Conservation (phyloP, 2,329 filamentous ascomycete species). For the Aureobasidium sp. region DNA sequence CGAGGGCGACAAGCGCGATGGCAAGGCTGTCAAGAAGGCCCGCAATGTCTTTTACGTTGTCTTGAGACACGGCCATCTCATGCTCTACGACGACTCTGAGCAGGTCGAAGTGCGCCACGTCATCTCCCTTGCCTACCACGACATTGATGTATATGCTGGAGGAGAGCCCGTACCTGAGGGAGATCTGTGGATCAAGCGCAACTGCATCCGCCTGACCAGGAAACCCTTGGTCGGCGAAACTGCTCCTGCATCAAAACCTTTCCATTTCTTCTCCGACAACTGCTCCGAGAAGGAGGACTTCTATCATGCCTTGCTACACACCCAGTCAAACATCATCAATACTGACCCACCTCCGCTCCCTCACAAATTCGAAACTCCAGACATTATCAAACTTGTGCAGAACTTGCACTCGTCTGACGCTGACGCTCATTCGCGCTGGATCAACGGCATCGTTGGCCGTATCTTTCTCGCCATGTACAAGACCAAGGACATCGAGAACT, state of each 20-base stretch:
- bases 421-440: conserved; percentile 81
- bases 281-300: conserved; percentile 97
- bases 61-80: conserved; percentile 83
- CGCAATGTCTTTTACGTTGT: conserved; percentile 93
- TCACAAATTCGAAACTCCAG: conserved; percentile 70
- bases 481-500: conserved; percentile 71
- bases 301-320: conserved; percentile 84
- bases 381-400: conserved; percentile 86
- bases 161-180: conserved; percentile 65
- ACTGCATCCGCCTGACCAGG: conserved; percentile 75
- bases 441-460: conserved; percentile 85
- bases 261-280: conserved; percentile 91
- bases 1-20: conserved; percentile 44
- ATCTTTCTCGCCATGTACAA: conserved; percentile 84
- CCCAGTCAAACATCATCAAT: conserved; percentile 64
- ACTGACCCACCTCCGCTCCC: conserved; percentile 58
- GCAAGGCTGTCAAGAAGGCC: conserved; percentile 50
- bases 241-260: conserved; percentile 65
- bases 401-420: conserved; percentile 87
- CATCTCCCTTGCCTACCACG: conserved; percentile 82
- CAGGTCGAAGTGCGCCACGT: conserved; percentile 95
- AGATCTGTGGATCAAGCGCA: conserved; percentile 92
- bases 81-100: conserved; percentile 94
- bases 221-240: conserved; percentile 49
- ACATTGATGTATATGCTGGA: conserved; percentile 77